Conservation (phyloP, 306 rosid genomes). For the Sechiopsis laciniata region DNA sequence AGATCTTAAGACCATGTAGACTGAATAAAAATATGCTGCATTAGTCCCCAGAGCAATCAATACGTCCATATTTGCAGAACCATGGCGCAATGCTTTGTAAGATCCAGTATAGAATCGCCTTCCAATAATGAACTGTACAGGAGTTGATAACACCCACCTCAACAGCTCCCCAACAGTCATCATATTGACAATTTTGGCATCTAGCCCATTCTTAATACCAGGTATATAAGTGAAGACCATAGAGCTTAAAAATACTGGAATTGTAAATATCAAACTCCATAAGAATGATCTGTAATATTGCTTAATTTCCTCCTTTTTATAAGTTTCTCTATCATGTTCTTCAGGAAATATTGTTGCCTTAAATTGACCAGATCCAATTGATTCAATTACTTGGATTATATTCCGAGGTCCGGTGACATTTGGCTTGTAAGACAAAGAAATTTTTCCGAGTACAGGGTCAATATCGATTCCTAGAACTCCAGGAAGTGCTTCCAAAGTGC, state of each 20-base stretch:
- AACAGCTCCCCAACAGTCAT: constrained; percentile 50
- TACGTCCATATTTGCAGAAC: constrained; percentile 81
- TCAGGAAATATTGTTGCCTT: constrained; percentile 53
- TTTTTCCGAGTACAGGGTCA: constrained; percentile 33
- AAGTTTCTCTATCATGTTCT: constrained; percentile 41
- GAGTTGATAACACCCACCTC: constrained; percentile 62
- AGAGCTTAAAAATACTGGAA: constrained; percentile 72
- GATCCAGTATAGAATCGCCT: constrained; percentile 65
- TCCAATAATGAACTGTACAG: constrained; percentile 71
- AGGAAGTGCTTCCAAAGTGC: constrained; percentile 53
- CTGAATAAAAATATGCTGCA: constrained; percentile 80
- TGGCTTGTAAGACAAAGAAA: constrained; percentile 56
- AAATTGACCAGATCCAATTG: constrained; percentile 53
- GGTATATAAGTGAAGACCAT: constrained; percentile 76
- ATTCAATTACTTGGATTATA: constrained; percentile 55
- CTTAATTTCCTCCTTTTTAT: constrained; percentile 43
- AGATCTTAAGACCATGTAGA: constrained; percentile 55
- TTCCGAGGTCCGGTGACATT: constrained; percentile 63
- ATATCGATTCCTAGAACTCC: constrained; percentile 44
- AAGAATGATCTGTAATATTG: constrained; percentile 42
- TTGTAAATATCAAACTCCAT: constrained; percentile 58
- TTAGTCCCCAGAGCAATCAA: constrained; percentile 78
- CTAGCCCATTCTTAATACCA: constrained; percentile 42
- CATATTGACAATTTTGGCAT: constrained; percentile 51
- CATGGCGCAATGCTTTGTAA: constrained; percentile 57